Evolutionary conservation across 164 flowering plant genomes (phyloP).

Genomic region (Saururus chinensis): DNA sequence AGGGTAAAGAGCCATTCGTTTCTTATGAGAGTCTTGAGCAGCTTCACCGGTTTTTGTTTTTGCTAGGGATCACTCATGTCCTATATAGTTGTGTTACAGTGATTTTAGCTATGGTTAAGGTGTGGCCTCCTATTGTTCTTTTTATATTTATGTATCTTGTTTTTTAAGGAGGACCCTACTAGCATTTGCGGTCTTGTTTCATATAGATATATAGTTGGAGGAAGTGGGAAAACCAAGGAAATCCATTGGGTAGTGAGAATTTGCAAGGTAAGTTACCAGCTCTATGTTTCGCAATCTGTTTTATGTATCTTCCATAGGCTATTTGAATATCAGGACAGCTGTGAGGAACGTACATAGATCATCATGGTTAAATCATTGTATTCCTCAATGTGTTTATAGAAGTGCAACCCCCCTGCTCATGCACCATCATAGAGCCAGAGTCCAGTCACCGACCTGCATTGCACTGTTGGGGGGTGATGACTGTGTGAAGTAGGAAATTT

Average conservation of each 20-base stretch:
- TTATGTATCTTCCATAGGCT: too few relatives aligned
- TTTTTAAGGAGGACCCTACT: not conserved
- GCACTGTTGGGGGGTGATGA: too few relatives aligned
- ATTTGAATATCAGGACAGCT: not conserved
- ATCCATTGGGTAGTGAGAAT: conserved; percentile 20
- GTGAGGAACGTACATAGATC: not conserved
- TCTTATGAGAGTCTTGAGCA: conserved; percentile 88
- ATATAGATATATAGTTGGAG: conserved; percentile 93
- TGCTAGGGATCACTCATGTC: conserved; percentile 90
- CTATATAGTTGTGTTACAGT: conserved; percentile 66
- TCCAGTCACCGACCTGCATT: not conserved
- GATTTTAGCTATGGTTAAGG: conserved; percentile 84
- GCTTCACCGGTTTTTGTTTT: conserved; percentile 83
- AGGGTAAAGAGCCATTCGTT: conserved; percentile 92
- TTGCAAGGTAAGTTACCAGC: conserved; percentile 39
- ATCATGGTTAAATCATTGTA: not conserved
- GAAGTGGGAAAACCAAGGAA: conserved; percentile 72
- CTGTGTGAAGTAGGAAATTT: too few relatives aligned
- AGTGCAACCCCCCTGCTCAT: not conserved
- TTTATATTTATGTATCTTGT: not conserved
- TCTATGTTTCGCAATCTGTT: not conserved
- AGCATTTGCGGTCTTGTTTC: not conserved
- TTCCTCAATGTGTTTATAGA: too few relatives aligned
- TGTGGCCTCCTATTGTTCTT: conserved; percentile 4
- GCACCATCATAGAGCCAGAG: not conserved